Evolutionary conservation across 169 alveolate species (phyloP).

Genomic region (Cryptosporidium meleagridis): DNA sequence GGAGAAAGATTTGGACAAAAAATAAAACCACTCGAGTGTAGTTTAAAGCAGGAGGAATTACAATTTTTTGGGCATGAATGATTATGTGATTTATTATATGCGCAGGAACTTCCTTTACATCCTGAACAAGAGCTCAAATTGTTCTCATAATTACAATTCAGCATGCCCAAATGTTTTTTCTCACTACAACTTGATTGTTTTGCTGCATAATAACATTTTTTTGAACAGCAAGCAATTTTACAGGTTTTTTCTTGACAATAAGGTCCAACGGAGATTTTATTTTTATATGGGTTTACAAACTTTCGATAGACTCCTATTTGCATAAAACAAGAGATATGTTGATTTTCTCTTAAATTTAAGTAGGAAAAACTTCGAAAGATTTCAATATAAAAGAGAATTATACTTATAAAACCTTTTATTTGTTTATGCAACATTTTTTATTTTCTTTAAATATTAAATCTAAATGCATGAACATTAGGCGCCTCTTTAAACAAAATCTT

Average conservation of each 20-base stretch:
- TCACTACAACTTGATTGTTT: background rate
- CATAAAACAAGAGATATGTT: background rate
- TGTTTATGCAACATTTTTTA: background rate
- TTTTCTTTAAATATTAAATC: background rate
- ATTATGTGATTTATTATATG: background rate
- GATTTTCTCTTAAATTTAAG: background rate
- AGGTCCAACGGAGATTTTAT: background rate
- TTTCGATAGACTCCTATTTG: background rate
- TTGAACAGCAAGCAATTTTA: background rate
- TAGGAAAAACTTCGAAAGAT: background rate
- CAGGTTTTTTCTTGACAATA: background rate
- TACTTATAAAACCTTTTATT: no score
- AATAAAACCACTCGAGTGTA: background rate
- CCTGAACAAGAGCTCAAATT: background rate
- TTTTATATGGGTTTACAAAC: conserved; percentile 1
- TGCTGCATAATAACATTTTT: background rate
- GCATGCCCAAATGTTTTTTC: background rate
- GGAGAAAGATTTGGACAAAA: background rate
- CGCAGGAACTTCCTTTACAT: no score
- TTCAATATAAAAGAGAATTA: background rate
- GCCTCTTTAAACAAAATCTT: background rate
- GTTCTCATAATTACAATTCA: background rate
- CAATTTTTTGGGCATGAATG: background rate
- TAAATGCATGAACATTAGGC: background rate
- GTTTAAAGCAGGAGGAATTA: background rate